Evolutionary conservation across 1,139 yeast genomes (phyloP).

Genomic region (Candida frijolesensis): DNA sequence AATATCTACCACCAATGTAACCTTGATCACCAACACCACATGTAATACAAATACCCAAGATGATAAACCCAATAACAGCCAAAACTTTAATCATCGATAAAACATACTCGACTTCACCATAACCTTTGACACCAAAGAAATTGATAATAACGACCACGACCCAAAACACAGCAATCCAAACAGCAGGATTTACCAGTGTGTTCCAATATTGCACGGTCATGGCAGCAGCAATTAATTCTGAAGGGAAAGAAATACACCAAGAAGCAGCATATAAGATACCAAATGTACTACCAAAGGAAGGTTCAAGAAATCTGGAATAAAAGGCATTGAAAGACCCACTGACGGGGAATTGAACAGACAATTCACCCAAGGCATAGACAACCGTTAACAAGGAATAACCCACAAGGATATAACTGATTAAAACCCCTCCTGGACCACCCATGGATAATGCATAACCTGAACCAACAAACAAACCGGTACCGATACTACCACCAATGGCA

Average conservation of each 20-base stretch:
- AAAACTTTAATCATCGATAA: slow-evolving; percentile 44
- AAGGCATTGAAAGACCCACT: slow-evolving; percentile 62
- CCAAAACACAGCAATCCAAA: slow-evolving; percentile 46
- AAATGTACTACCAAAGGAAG: slow-evolving; percentile 59
- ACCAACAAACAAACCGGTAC: slow-evolving; percentile 61
- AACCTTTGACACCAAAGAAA: slow-evolving; percentile 47
- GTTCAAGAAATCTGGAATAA: slow-evolving; percentile 61
- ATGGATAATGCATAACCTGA: slow-evolving; percentile 66
- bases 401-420: slow-evolving; percentile 51
- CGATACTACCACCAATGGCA: slow-evolving; percentile 48
- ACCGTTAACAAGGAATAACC: slow-evolving; percentile 52
- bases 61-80: slow-evolving; percentile 47
- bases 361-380: slow-evolving; percentile 61
- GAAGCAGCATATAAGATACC: slow-evolving; percentile 44
- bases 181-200: slow-evolving; percentile 37
- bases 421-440: slow-evolving; percentile 72
- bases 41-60: slow-evolving; percentile 40
- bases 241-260: slow-evolving; percentile 48
- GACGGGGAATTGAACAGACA: slow-evolving; percentile 62
- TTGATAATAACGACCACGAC: slow-evolving; percentile 39
- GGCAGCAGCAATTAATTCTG: slow-evolving; percentile 47
- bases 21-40: slow-evolving; percentile 47
- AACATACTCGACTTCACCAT: slow-evolving; percentile 48
- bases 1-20: slow-evolving; percentile 42
- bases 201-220: slow-evolving; percentile 48